phyloP scores from a whole-genome alignment of 495 filamentous ascomycete genomes.

The Letharia lupina region DNA sequence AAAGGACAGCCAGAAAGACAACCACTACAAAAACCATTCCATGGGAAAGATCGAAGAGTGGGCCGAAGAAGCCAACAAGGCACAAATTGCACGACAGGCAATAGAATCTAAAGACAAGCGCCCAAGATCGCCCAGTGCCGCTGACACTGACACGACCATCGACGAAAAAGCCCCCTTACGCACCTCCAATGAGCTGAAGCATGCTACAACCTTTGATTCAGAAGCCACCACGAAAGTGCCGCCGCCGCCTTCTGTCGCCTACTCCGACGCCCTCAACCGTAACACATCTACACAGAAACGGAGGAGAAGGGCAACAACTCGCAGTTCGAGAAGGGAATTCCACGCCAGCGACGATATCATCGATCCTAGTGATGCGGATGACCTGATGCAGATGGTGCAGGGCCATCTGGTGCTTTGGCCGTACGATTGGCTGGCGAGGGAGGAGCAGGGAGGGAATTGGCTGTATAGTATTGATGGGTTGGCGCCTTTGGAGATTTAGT shows the following conservation, averaged over 20 bases:
- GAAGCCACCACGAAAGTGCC: conserved; percentile 24
- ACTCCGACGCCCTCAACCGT: conserved; percentile 43
- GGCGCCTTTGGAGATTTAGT: conserved; percentile 97
- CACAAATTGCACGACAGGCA: conserved; percentile 25
- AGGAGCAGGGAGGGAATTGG: conserved; percentile 92
- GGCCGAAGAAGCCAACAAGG: conserved; percentile 31
- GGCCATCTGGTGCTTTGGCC: conserved; percentile 87
- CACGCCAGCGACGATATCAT: conserved; percentile 64
- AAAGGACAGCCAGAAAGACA: conserved; percentile 18
- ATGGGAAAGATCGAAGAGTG: conserved; percentile 36
- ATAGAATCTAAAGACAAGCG: conserved; percentile 12
- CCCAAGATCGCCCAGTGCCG: conserved; percentile 13
- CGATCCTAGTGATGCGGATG: conserved; percentile 63
- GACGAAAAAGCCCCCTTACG: conserved; percentile 40
- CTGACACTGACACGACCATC: conserved; percentile 12
- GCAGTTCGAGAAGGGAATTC: conserved; percentile 63
- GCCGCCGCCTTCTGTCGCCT: conserved; percentile 33
- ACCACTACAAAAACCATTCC: conserved; percentile 21
- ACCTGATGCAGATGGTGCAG: conserved; percentile 72
- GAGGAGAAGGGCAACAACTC: conserved; percentile 65
- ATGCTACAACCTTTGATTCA: conserved; percentile 17
- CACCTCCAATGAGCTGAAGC: conserved; percentile 23
- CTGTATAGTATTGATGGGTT: conserved; percentile 92
- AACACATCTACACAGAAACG: conserved; percentile 42
- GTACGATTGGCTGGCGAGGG: conserved; percentile 84